Evolutionary conservation across 208 protist genomes (phyloP).

Genomic region (Leishmania aethiopica): DNA sequence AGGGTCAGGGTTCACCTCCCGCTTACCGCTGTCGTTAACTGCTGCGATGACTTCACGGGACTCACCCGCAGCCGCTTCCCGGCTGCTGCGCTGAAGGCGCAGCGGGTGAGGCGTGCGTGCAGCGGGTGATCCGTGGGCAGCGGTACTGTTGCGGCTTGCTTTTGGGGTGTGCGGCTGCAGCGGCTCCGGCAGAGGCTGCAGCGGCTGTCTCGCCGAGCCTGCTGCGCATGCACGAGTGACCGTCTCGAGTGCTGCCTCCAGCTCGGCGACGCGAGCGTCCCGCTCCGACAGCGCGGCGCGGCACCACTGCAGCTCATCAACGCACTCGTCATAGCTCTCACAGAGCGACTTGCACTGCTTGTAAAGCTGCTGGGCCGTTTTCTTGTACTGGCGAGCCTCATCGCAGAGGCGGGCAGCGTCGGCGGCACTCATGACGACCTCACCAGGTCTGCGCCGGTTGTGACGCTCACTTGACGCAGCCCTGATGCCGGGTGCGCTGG

Average conservation of each 20-base stretch:
- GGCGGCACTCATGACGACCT: slow-evolving; percentile 7
- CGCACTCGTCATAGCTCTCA: slow-evolving; percentile 63
- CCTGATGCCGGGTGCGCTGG: neutral
- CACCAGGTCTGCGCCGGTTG: slow-evolving; percentile 8
- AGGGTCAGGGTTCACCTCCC: neutral
- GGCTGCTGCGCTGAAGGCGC: neutral
- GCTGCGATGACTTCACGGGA: neutral
- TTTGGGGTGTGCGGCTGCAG: slow-evolving; percentile 2
- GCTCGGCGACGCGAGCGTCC: slow-evolving; percentile 31
- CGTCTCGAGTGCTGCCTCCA: slow-evolving; percentile 21
- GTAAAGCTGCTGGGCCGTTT: slow-evolving; percentile 48
- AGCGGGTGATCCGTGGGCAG: neutral
- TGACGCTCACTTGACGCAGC: neutral
- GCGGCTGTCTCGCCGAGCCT: neutral
- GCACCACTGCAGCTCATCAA: slow-evolving; percentile 44
- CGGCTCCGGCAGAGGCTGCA: neutral
- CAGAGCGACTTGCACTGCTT: slow-evolving; percentile 60
- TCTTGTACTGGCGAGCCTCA: slow-evolving; percentile 48
- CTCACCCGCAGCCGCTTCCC: slow-evolving; percentile 4
- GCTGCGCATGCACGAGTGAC: neutral
- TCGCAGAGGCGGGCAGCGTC: slow-evolving; percentile 7
- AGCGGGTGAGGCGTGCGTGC: neutral
- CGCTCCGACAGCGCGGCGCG: slow-evolving; percentile 19
- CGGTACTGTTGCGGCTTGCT: slow-evolving; percentile 2
- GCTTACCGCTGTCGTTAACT: neutral